These are phyloP conservation scores for Cystobasidium sp. DNA, from an alignment of 1,284 basidiomycete genomes.

Conservation along the genomic window DNA sequence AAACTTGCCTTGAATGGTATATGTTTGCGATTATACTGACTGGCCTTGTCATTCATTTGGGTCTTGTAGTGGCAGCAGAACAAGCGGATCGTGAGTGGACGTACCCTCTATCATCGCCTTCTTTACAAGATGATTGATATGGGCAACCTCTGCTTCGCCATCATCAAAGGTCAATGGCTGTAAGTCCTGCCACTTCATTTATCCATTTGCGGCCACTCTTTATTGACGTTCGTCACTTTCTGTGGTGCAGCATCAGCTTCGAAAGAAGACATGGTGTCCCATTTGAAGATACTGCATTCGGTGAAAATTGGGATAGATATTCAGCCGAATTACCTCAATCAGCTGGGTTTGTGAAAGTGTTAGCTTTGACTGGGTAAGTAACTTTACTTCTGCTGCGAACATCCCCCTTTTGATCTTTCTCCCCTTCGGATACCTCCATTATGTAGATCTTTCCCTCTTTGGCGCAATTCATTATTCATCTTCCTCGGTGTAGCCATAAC, in stretches of 20 bases:
- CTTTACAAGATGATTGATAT: background rate
- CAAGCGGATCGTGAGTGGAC: slow-evolving; percentile 28
- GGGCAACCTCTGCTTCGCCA: background rate
- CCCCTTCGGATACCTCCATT: background rate
- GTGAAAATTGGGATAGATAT: slow-evolving; percentile 32
- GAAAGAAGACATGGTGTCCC: slow-evolving; percentile 28
- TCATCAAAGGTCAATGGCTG: slow-evolving; percentile 22
- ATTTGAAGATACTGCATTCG: slow-evolving; percentile 33
- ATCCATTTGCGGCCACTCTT: too few relatives aligned
- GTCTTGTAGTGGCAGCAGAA: slow-evolving; percentile 18
- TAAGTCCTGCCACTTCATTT: too few relatives aligned
- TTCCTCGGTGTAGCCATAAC: slow-evolving; percentile 20
- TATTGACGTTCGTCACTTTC: background rate
- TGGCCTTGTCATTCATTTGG: too few relatives aligned
- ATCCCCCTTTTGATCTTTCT: too few relatives aligned
- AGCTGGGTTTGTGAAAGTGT: slow-evolving; percentile 10
- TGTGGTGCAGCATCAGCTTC: slow-evolving; percentile 17
- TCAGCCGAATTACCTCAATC: background rate
- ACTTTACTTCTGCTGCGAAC: too few relatives aligned
- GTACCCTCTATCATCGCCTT: too few relatives aligned
- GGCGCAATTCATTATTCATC: slow-evolving; percentile 15
- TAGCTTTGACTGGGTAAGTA: slow-evolving; percentile 13
- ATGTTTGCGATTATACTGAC: too few relatives aligned
- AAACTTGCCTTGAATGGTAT: too few relatives aligned
- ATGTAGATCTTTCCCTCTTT: slow-evolving; percentile 29